Conservation (phyloP, 208 protist genomes). For the Leishmania turanica region DNA sequence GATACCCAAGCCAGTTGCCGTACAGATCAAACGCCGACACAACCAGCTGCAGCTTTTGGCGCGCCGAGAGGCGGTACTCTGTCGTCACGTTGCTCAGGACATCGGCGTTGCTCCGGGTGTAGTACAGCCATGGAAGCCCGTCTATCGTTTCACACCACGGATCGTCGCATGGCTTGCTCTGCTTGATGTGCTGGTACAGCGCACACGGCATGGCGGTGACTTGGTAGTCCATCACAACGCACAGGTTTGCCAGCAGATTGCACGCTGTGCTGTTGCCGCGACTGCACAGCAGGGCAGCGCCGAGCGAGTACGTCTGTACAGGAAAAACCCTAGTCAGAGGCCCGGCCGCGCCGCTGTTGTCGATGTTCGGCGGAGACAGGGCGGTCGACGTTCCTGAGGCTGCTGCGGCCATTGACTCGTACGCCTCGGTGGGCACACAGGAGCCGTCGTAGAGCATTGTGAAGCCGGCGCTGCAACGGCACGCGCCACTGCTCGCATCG, state of each 20-base stretch:
- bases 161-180: conserved; percentile 25
- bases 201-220: conserved; percentile 48
- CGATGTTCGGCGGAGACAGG: conserved; percentile 47
- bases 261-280: conserved; percentile 56
- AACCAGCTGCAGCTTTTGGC: conserved; percentile 51
- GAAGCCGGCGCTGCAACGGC: conserved; percentile 45
- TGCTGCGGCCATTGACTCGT: conserved; percentile 28
- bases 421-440: conserved; percentile 40
- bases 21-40: conserved; percentile 55
- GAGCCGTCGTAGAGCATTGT: conserved; percentile 58
- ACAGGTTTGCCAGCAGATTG: conserved; percentile 76
- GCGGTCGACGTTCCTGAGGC: conserved; percentile 18
- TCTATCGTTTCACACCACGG: conserved; percentile 31
- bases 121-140: conserved; percentile 68
- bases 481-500: conserved; percentile 12
- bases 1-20: conserved; percentile 59
- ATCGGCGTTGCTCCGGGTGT: conserved; percentile 43
- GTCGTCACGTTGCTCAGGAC: conserved; percentile 27
- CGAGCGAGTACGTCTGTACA: conserved; percentile 36
- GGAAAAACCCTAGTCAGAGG: conserved; percentile 16
- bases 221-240: conserved; percentile 70
- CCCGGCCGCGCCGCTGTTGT: conserved; percentile 35
- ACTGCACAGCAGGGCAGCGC: conserved; percentile 49
- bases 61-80: conserved; percentile 10
- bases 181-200: conserved; percentile 53